Percentiles rank a stretch among this genome's conserved stretches.
Evolutionary conservation across 805 yeast species (phyloP).

Genomic region (Schwanniomyces yamadae): DNA sequence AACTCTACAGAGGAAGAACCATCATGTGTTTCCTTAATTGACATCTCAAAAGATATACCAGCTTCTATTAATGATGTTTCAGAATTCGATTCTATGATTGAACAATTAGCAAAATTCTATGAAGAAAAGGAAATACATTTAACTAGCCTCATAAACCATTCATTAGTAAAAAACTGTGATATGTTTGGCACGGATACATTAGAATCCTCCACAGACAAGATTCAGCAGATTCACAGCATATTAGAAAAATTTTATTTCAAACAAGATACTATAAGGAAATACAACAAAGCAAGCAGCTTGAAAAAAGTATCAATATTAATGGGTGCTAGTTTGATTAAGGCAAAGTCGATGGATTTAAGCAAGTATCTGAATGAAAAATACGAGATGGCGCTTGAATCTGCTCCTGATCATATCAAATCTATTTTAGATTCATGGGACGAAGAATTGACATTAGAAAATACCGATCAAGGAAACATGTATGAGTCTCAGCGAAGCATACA

Average conservation of each 20-base stretch:
- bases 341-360: conserved; percentile 5
- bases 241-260: conserved; percentile 5
- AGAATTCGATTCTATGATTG: conserved; percentile 41
- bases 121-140: conserved; percentile 20
- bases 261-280: conserved; percentile 3
- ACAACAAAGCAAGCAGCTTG: conserved; percentile 6
- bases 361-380: conserved; percentile 4
- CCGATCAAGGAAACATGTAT: neutral
- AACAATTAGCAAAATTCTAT: conserved; percentile 30
- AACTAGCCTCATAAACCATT: conserved; percentile 5
- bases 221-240: neutral
- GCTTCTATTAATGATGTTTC: conserved; percentile 20
- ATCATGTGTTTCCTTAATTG: conserved; percentile 14
- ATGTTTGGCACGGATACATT: conserved; percentile 5
- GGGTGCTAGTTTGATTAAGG: conserved; percentile 13
- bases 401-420: conserved; percentile 9
- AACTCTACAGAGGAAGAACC: neutral
- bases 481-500: conserved; percentile 9
- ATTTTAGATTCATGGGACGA: conserved; percentile 16
- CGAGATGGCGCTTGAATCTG: conserved; percentile 2
- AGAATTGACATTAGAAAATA: conserved; percentile 6
- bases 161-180: conserved; percentile 1
- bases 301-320: conserved; percentile 10
- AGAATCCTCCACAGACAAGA: neutral
- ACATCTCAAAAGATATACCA: conserved; percentile 22